Evolutionary conservation across 352 stramenopile genomes (phyloP).

Genomic region (Globisporangium lucens): DNA sequence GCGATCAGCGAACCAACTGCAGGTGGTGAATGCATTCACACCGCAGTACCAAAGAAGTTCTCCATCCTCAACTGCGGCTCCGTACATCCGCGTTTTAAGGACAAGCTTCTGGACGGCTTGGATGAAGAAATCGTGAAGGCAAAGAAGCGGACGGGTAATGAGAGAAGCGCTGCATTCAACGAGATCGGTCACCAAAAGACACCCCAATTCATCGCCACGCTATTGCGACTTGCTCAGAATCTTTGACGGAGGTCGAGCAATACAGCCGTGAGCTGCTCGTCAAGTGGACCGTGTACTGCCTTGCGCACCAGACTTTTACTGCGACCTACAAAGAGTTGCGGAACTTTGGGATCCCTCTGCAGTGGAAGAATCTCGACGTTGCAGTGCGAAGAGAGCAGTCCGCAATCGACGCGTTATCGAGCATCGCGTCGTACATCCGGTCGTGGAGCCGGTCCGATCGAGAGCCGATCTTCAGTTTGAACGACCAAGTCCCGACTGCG

Average conservation of each 20-base stretch:
- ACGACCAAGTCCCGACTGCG: constrained; percentile 30
- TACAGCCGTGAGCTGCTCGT: constrained; percentile 37
- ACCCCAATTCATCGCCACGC: constrained; percentile 42
- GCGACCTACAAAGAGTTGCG: constrained; percentile 14
- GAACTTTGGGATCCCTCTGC: constrained; percentile 40
- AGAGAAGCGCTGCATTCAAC: constrained; percentile 31
- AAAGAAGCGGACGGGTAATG: constrained; percentile 18
- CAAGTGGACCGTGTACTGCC: constrained; percentile 40
- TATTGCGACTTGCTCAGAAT: constrained; percentile 23
- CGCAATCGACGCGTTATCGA: constrained; percentile 29
- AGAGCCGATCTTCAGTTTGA: constrained; percentile 38
- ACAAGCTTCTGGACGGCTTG: constrained; percentile 20
- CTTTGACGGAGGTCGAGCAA: constrained; percentile 26
- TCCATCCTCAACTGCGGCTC: constrained; percentile 29
- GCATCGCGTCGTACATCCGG: constrained; percentile 41
- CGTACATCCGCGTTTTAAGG: constrained; percentile 18
- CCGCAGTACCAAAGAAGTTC: constrained; percentile 17
- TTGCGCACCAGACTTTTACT: constrained; percentile 32
- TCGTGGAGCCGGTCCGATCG: constrained; percentile 20
- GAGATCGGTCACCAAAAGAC: constrained; percentile 48
- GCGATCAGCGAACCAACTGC: background rate
- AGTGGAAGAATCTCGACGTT: constrained; percentile 35
- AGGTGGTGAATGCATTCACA: constrained; percentile 15
- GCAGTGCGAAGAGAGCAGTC: constrained; percentile 28
- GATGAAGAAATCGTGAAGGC: constrained; percentile 25